These are phyloP conservation scores for Lentinus tigrinus DNA, from an alignment of 768 basidiomycete genomes.

Conservation along the genomic window DNA sequence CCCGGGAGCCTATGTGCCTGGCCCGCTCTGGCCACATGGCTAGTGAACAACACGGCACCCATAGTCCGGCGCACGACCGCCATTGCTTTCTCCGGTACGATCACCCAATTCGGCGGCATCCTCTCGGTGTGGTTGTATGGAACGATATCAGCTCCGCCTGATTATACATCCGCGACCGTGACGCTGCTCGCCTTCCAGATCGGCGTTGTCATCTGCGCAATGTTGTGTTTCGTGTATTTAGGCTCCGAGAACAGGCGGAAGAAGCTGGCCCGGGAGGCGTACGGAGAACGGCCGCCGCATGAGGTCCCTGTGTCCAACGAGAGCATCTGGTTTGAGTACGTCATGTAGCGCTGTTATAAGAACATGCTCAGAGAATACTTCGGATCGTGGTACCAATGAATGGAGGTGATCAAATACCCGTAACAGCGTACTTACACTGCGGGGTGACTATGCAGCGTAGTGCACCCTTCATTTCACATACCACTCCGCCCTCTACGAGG, in stretches of 20 bases:
- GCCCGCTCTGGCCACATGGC: slow-evolving; percentile 57
- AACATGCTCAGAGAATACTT: too few relatives aligned
- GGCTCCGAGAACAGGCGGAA: slow-evolving; percentile 1
- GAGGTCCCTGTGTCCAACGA: neutral
- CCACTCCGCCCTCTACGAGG: too few relatives aligned
- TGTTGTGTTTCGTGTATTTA: neutral
- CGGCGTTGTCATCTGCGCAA: slow-evolving; percentile 26
- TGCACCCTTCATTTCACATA: too few relatives aligned
- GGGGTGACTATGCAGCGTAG: too few relatives aligned
- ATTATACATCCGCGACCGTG: slow-evolving; percentile 47
- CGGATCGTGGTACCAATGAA: too few relatives aligned
- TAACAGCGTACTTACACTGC: too few relatives aligned
- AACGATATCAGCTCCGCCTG: slow-evolving; percentile 45
- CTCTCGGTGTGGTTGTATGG: slow-evolving; percentile 62
- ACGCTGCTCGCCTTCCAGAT: slow-evolving; percentile 36
- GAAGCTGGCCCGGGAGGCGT: neutral
- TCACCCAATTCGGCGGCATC: slow-evolving; percentile 60
- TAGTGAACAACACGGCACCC: slow-evolving; percentile 60
- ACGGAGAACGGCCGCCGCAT: neutral
- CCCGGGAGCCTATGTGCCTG: slow-evolving; percentile 53
- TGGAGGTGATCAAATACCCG: too few relatives aligned
- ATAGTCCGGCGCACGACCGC: slow-evolving; percentile 56
- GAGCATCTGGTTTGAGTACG: neutral
- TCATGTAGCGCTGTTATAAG: neutral
- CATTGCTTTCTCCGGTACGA: slow-evolving; percentile 55